phyloP scores from a whole-genome alignment of 2,329 filamentous ascomycete genomes.

The Fusarium udum region DNA sequence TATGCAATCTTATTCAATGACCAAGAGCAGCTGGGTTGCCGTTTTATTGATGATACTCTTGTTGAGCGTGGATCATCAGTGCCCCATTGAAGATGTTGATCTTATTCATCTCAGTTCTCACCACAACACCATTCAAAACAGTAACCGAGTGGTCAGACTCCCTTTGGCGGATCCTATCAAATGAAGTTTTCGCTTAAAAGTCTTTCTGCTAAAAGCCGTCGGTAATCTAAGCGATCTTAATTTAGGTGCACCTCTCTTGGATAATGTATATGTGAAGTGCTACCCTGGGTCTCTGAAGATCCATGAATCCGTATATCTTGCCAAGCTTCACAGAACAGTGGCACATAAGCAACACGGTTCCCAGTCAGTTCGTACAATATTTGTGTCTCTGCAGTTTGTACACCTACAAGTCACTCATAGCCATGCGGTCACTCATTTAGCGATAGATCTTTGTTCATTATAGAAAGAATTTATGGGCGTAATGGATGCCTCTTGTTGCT shows the following conservation, averaged over 20 bases:
- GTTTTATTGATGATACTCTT: background rate
- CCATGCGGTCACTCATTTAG: too few relatives aligned
- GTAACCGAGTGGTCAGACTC: background rate
- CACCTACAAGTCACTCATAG: too few relatives aligned
- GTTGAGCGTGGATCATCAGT: too few relatives aligned
- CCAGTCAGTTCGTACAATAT: background rate
- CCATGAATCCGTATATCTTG: background rate
- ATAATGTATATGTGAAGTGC: background rate
- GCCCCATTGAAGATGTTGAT: background rate
- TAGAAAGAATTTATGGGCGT: background rate
- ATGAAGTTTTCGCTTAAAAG: background rate
- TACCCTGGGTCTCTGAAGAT: background rate
- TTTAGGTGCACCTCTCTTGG: background rate
- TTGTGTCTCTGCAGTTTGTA: background rate
- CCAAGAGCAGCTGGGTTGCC: too few relatives aligned
- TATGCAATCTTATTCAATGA: background rate
- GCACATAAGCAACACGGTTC: background rate
- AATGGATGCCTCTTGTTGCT: background rate
- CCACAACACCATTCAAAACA: background rate
- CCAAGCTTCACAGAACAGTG: background rate
- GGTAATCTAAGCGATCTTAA: accelerated
- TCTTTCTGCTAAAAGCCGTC: accelerated
- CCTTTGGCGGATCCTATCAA: background rate
- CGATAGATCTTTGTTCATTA: background rate
- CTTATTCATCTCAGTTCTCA: background rate